Conservation (phyloP, 1,284 basidiomycete species). For the Naganishia sp. region DNA sequence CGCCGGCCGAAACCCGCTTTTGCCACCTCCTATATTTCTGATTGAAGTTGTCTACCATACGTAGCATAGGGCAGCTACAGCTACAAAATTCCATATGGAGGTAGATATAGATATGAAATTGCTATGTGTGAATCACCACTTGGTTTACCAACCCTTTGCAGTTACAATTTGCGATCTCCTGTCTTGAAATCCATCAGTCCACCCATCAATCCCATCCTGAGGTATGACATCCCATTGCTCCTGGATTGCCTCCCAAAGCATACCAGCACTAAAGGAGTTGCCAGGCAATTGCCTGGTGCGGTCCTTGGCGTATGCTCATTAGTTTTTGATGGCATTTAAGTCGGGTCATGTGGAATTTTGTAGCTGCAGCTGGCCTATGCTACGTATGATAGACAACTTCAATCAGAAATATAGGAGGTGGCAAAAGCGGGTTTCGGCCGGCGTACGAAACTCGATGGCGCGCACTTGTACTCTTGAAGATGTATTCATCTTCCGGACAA, state of each 20-base stretch:
- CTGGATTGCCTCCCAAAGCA: background rate
- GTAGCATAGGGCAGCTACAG: too few species aligned
- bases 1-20: slow-evolving; percentile 18
- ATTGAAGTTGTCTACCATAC: too few species aligned
- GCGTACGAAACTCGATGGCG: too few species aligned
- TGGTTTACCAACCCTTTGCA: background rate
- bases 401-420: too few species aligned
- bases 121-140: background rate
- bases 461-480: too few species aligned
- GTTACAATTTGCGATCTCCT: background rate
- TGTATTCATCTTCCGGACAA: too few species aligned
- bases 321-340: slow-evolving; percentile 1
- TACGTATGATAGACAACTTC: too few species aligned
- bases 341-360: background rate
- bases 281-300: background rate
- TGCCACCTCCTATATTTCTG: too few species aligned
- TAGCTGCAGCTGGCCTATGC: too few species aligned
- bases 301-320: background rate
- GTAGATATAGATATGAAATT: background rate
- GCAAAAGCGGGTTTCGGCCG: too few species aligned
- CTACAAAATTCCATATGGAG: too few species aligned
- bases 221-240: background rate
- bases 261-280: background rate
- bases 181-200: background rate
- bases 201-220: slow-evolving; percentile 9